phyloP scores from a whole-genome alignment of 805 yeast genomes.

The Starmerella lactis-condensi region DNA sequence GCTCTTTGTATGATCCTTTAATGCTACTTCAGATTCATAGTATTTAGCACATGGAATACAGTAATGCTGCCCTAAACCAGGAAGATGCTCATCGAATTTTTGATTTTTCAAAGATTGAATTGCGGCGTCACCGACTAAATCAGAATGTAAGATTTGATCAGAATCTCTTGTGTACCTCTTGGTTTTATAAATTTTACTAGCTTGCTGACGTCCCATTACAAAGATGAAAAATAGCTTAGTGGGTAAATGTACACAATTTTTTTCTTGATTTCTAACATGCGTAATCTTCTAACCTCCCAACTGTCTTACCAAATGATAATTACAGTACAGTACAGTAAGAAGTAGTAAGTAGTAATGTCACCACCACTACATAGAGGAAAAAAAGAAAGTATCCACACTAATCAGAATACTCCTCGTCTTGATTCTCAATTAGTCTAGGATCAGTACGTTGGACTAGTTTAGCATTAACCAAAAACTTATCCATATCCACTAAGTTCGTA shows the following conservation, averaged over 20 bases:
- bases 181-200: constrained; percentile 50
- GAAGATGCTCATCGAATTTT: constrained; percentile 69
- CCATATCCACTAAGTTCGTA: constrained; percentile 51
- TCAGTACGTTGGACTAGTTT: constrained; percentile 53
- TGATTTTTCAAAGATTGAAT: constrained; percentile 47
- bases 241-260: no score
- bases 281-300: no score
- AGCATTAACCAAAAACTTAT: constrained; percentile 45
- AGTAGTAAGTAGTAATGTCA: no score
- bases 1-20: constrained; percentile 51
- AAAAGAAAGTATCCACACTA: no score
- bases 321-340: no score
- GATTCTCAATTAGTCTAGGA: constrained; percentile 38
- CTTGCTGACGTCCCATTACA: constrained; percentile 14
- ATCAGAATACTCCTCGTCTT: constrained; percentile 21
- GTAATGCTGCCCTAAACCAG: constrained; percentile 88
- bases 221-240: no score
- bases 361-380: no score
- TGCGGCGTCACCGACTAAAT: constrained; percentile 45
- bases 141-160: constrained; percentile 58
- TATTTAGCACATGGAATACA: constrained; percentile 90
- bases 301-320: no score
- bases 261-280: no score
- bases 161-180: constrained; percentile 37
- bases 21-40: constrained; percentile 58